These are phyloP conservation scores for Dictyostelium purpureum DNA, from an alignment of 78 protist species.

Conservation along the genomic window DNA sequence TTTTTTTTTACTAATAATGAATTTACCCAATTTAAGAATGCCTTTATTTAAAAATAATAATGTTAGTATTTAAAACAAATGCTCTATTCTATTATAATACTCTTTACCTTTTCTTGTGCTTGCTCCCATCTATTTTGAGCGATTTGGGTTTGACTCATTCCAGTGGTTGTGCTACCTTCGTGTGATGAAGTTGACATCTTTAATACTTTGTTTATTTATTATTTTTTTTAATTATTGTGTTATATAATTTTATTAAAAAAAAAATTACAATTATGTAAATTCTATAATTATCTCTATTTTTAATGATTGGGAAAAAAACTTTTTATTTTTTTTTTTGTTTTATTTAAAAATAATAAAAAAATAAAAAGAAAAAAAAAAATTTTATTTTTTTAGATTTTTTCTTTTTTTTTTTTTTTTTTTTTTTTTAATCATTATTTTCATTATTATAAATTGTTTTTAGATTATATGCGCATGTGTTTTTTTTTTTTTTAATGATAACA, in stretches of 20 bases:
- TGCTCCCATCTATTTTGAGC: constrained; percentile 66
- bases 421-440: no score
- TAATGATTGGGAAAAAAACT: no score
- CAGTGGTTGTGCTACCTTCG: not conserved
- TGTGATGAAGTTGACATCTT: not conserved
- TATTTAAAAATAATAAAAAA: not conserved
- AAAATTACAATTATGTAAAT: no score
- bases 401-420: no score
- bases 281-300: no score
- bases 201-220: not conserved
- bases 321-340: no score
- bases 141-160: not conserved
- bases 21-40: constrained; percentile 84
- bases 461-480: no score
- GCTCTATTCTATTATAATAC: not conserved
- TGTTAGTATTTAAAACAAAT: not conserved
- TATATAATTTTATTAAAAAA: no score
- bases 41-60: constrained; percentile 7
- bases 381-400: no score
- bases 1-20: constrained; percentile 39
- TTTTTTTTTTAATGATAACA: no score
- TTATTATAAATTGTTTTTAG: no score
- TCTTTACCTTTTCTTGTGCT: constrained; percentile 65
- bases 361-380: not conserved
- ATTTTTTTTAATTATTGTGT: no score